Percentiles rank a stretch among this genome's conserved stretches.
Evolutionary conservation across 139 green algal species (phyloP).

Genomic region (Coelastrella sp.): DNA sequence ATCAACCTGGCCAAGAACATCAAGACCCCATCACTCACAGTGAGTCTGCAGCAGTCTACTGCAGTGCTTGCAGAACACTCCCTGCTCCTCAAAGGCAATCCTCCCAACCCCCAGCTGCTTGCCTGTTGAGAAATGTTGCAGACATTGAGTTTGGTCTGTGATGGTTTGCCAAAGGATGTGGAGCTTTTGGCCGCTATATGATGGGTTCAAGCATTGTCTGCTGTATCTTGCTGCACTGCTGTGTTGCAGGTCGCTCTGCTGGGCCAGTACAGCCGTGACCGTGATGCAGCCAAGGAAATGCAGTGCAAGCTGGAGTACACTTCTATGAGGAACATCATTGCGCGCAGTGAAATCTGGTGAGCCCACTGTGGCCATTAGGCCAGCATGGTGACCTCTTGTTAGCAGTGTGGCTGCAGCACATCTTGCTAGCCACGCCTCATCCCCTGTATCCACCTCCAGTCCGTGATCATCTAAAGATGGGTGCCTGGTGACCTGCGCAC

Average conservation of each 20-base stretch:
- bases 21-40: slow-evolving; percentile 95
- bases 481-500: background rate
- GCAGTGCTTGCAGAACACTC: no score
- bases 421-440: background rate
- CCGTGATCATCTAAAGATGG: background rate
- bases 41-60: slow-evolving; percentile 52
- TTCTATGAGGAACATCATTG: slow-evolving; percentile 80
- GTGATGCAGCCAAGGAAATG: slow-evolving; percentile 85
- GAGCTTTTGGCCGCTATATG: no score
- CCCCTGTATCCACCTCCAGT: background rate
- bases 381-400: no score
- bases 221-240: background rate
- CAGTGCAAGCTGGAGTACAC: slow-evolving; percentile 98
- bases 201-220: no score
- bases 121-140: no score
- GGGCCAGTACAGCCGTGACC: slow-evolving; percentile 51
- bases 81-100: no score
- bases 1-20: slow-evolving; percentile 99
- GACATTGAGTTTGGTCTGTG: no score
- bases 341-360: slow-evolving; percentile 62
- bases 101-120: no score
- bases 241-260: slow-evolving; percentile 16
- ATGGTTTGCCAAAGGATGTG: no score
- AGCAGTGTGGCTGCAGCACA: background rate
- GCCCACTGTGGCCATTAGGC: background rate